Conservation (phyloP, 257 asterid species). For the Voacanga thouarsii region DNA sequence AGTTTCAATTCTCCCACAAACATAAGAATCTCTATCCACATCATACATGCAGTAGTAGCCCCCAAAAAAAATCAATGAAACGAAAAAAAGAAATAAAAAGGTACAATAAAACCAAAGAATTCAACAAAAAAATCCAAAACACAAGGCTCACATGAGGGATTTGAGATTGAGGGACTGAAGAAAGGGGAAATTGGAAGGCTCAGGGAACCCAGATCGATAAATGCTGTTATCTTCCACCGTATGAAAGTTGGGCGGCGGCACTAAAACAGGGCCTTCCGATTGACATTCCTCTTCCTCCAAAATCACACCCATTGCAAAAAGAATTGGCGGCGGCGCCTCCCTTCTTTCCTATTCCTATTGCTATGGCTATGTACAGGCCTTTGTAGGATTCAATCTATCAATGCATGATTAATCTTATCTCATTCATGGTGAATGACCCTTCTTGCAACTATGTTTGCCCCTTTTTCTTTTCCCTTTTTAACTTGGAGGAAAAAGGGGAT, state of each 20-base stretch:
- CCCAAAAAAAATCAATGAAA: not conserved
- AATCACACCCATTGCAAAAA: slow-evolving; percentile 30
- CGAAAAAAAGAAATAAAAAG: not conserved
- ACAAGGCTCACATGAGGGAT: slow-evolving; percentile 33
- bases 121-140: not conserved
- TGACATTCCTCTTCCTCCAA: slow-evolving; percentile 20
- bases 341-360: not conserved
- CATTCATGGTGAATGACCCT: not conserved
- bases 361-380: not conserved
- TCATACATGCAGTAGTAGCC: not conserved
- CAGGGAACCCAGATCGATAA: slow-evolving; percentile 47
- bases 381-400: not conserved
- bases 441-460: not conserved
- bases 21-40: not conserved
- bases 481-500: not conserved
- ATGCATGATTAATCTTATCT: not conserved
- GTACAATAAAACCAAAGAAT: not conserved
- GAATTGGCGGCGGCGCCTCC: not conserved
- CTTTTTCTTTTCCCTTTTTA: not conserved
- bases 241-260: slow-evolving; percentile 36
- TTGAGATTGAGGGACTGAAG: slow-evolving; percentile 38
- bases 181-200: slow-evolving; percentile 35
- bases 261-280: slow-evolving; percentile 7
- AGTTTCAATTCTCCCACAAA: not conserved
- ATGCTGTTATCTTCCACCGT: slow-evolving; percentile 40